Percentiles rank a stretch among this genome's conserved stretches.
phyloP scores from a whole-genome alignment of 2,329 filamentous ascomycete genomes.

The Fulvia fulva region DNA sequence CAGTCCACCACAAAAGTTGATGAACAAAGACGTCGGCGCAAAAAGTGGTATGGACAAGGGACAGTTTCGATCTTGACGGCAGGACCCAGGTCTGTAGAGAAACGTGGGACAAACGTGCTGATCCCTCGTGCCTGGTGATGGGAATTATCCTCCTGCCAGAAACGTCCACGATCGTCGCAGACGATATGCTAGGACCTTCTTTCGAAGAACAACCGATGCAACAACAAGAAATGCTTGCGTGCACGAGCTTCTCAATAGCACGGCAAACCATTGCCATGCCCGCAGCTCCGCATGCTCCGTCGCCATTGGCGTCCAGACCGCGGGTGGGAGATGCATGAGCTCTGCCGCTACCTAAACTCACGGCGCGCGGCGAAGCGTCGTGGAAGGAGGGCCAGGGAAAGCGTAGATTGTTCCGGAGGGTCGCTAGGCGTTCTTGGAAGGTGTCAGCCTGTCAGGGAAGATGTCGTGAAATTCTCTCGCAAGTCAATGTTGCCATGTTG shows the following conservation, averaged over 20 bases:
- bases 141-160: background rate
- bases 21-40: background rate
- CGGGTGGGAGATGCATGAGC: background rate
- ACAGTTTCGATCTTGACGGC: background rate
- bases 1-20: slow-evolving; percentile 1
- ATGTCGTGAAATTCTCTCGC: background rate
- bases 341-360: background rate
- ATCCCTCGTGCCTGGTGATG: background rate
- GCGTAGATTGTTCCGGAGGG: too few relatives aligned
- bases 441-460: too few relatives aligned
- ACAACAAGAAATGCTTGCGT: background rate
- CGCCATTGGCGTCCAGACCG: background rate
- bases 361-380: background rate
- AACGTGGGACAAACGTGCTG: background rate
- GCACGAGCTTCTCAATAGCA: too few relatives aligned
- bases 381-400: background rate
- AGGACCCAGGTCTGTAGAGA: background rate
- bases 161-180: background rate
- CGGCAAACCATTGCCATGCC: background rate
- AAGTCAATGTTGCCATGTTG: background rate
- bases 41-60: background rate
- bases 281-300: background rate
- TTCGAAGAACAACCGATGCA: background rate
- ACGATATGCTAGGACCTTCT: background rate
- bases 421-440: too few relatives aligned